These are phyloP conservation scores for Protomyces arabidopsidicola DNA, from an alignment of 1,139 yeast species.

Conservation along the genomic window DNA sequence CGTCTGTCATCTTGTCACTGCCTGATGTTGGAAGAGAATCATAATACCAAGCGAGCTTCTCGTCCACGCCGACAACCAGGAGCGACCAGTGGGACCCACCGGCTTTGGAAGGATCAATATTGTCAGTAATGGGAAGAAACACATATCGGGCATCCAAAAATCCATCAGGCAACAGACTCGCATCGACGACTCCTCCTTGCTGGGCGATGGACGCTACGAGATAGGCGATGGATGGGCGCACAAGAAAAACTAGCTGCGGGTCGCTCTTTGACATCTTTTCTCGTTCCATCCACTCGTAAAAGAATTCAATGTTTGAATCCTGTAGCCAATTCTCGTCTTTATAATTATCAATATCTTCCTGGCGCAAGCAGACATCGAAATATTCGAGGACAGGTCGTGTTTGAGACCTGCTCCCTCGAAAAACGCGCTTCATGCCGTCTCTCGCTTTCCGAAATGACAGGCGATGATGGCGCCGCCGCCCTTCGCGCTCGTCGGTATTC, in stretches of 20 bases:
- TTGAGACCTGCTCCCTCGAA: slow-evolving; percentile 14
- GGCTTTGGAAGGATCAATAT: slow-evolving; percentile 47
- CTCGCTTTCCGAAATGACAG: slow-evolving; percentile 18
- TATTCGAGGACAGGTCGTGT: slow-evolving; percentile 35
- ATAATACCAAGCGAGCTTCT: slow-evolving; percentile 44
- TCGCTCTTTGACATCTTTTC: slow-evolving; percentile 19
- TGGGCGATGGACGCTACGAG: slow-evolving; percentile 30
- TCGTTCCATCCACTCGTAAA: slow-evolving; percentile 28
- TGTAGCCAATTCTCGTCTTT: slow-evolving; percentile 50
- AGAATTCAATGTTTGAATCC: slow-evolving; percentile 36
- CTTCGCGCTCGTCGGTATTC: neutral
- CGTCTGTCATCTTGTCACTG: slow-evolving; percentile 39
- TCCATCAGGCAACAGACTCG: slow-evolving; percentile 45
- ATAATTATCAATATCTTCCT: slow-evolving; percentile 47
- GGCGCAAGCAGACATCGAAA: slow-evolving; percentile 47
- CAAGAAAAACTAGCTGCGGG: slow-evolving; percentile 36
- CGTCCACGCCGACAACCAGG: slow-evolving; percentile 45
- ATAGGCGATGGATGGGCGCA: slow-evolving; percentile 45
- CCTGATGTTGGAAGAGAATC: slow-evolving; percentile 47
- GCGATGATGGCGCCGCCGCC: slow-evolving; percentile 1
- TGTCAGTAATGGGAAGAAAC: slow-evolving; percentile 53
- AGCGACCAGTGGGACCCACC: slow-evolving; percentile 60
- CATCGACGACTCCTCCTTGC: slow-evolving; percentile 36
- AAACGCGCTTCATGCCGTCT: slow-evolving; percentile 17
- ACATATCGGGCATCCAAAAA: slow-evolving; percentile 45